phyloP scores from a whole-genome alignment of 2,329 filamentous ascomycete genomes.

The Aspergillus sp. region DNA sequence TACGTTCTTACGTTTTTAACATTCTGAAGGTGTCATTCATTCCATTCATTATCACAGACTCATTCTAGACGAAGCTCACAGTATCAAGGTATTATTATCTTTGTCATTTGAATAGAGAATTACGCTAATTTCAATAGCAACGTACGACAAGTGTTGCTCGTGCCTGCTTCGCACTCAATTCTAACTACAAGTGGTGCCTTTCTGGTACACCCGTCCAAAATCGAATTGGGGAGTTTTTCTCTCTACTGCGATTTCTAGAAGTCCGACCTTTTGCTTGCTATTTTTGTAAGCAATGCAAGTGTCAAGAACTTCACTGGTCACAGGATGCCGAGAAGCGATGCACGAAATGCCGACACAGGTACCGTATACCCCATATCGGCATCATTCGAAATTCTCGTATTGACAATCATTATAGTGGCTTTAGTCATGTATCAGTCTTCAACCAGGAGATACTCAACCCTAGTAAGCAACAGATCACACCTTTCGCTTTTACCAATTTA shows the following conservation, averaged over 20 bases:
- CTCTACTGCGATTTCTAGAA: slow-evolving; percentile 86
- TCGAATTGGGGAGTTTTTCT: slow-evolving; percentile 96
- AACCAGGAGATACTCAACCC: slow-evolving; percentile 95
- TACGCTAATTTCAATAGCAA: slow-evolving; percentile 28
- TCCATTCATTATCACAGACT: slow-evolving; percentile 83
- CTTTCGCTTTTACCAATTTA: not conserved
- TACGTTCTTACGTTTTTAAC: slow-evolving; percentile 7
- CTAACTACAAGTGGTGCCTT: slow-evolving; percentile 90
- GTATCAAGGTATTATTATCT: slow-evolving; percentile 66
- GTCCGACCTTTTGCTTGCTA: slow-evolving; percentile 88
- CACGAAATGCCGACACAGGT: slow-evolving; percentile 63
- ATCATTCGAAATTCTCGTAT: not conserved
- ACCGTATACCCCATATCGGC: slow-evolving; percentile 20
- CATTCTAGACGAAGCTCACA: slow-evolving; percentile 93
- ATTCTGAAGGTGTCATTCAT: slow-evolving; percentile 68
- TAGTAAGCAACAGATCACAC: slow-evolving; percentile 29
- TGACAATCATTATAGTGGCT: slow-evolving; percentile 44
- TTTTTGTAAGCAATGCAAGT: slow-evolving; percentile 84
- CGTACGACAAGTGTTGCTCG: slow-evolving; percentile 89
- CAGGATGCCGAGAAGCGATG: slow-evolving; percentile 72
- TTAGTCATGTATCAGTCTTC: slow-evolving; percentile 76
- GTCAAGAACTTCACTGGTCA: slow-evolving; percentile 79
- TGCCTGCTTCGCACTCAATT: slow-evolving; percentile 88
- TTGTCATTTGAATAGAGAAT: not conserved
- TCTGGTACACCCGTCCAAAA: slow-evolving; percentile 96